Evolutionary conservation across 805 yeast genomes (phyloP), one percentile per base, ranked within the genome.

Genomic region (Pichia pseudocactophila): DNA sequence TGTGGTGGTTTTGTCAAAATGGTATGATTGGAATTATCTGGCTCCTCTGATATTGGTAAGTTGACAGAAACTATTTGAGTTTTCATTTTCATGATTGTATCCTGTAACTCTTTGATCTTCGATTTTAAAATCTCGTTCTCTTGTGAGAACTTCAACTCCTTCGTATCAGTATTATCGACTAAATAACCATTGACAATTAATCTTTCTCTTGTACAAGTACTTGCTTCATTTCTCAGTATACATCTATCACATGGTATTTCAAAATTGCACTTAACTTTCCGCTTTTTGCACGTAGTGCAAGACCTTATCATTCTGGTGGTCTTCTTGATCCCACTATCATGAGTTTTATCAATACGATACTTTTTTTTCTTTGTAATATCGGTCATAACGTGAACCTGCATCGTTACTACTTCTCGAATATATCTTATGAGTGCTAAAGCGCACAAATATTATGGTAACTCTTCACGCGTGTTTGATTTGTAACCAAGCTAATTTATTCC

Each of bases 211-310:
- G 55, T 43, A 44, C 69, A 64, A 15, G 54, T 34, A 43, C 55
- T 59, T 3, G 55, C 64, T 35, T 53, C 46, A 34, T 59, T 57
- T 41, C 65, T 48, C 8, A 53, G 50, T 13, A 62, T 58, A 45
- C 78, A 70, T 13, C 63, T 61, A 30, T 65, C 62, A 48, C 78
- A 73, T 1, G 78, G 78, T 20, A 58, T 57, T 26, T 61, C 61
- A 15, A 72, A 69, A 50, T 73, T 68, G 51, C 78, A 73, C 47
- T 69, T 71, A 40, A 69, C 70, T 52, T 73, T 72, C 27, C 74
- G 57, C 45, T 59, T 62, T 34, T 72, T 59, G 51, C 78, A 73
- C 40, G 62, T 61, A 42, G 61, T 63, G 50, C 78, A 73, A 3
- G 74, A 72, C 41, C 62, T 54, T 6, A 70, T 61, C 7, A 61